Conservation (phyloP, 1,139 yeast genomes). For the Hanseniaspora gamundiae region DNA sequence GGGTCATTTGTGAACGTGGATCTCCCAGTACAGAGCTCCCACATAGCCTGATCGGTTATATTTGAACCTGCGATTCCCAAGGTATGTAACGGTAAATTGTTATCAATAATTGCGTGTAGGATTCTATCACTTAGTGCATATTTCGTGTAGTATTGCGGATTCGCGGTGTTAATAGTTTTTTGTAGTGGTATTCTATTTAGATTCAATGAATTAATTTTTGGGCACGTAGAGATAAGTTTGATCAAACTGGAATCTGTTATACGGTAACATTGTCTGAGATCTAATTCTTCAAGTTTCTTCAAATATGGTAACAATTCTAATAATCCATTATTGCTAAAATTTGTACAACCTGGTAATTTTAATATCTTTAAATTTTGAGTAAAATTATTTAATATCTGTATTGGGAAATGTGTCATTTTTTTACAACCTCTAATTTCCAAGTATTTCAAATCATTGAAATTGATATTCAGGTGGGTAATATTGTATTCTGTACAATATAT, state of each 20-base stretch:
- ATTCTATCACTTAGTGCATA: conserved; percentile 49
- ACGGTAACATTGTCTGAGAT: conserved; percentile 73
- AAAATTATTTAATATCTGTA: conserved; percentile 1
- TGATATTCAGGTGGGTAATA: conserved; percentile 4
- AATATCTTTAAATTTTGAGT: conserved; percentile 1
- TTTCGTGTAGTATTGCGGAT: conserved; percentile 2
- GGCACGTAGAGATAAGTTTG: conserved; percentile 50
- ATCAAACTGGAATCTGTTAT: conserved; percentile 68
- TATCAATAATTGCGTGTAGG: conserved; percentile 5
- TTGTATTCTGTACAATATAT: conserved; percentile 1
- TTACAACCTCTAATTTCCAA: conserved; percentile 6
- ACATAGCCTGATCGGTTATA: conserved; percentile 60
- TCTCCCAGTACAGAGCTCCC: conserved; percentile 51
- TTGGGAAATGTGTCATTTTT: not conserved
- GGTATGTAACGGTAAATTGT: conserved; percentile 38
- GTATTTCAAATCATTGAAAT: conserved; percentile 4
- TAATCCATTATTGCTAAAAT: conserved; percentile 50
- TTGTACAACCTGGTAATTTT: conserved; percentile 58
- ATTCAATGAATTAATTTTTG: conserved; percentile 44
- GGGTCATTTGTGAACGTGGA: conserved; percentile 2
- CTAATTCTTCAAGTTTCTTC: conserved; percentile 45
- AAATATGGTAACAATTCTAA: conserved; percentile 32
- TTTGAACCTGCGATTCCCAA: conserved; percentile 85
- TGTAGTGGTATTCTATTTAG: conserved; percentile 56
- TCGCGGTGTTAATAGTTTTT: not conserved